These are phyloP conservation scores for Pichia heedii DNA, from an alignment of 805 yeast species.

Conservation along the genomic window DNA sequence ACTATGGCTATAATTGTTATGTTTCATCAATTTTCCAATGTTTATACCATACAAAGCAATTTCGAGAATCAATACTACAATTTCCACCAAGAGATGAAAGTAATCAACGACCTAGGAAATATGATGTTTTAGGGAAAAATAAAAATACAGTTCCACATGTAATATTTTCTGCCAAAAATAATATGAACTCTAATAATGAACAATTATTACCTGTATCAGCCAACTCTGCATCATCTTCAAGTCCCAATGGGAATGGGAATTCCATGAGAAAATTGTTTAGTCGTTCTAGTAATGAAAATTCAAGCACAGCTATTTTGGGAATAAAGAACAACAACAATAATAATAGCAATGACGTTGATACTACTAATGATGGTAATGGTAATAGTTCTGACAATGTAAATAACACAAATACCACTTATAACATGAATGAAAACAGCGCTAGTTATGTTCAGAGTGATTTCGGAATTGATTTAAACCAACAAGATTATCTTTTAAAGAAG, in stretches of 20 bases:
- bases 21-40: conserved; percentile 91
- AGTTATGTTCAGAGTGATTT: conserved; percentile 4
- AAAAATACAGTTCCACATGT: background rate
- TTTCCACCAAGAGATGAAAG: conserved; percentile 34
- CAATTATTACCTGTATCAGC: background rate
- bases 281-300: conserved; percentile 14
- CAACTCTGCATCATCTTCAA: background rate
- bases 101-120: conserved; percentile 31
- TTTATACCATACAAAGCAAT: conserved; percentile 62
- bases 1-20: conserved; percentile 88
- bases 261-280: background rate
- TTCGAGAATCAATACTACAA: conserved; percentile 47
- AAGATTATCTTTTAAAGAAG: conserved; percentile 17
- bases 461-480: conserved; percentile 6
- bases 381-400: background rate
- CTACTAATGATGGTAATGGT: background rate
- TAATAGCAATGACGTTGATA: background rate
- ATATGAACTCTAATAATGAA: background rate
- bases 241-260: background rate
- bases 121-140: conserved; percentile 3
- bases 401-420: background rate
- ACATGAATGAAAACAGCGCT: no score
- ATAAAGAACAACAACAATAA: background rate
- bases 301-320: background rate
- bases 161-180: background rate